Evolutionary conservation across 2,329 filamentous ascomycete species (phyloP).

Genomic region (Cryoendolithus antarcticus): DNA sequence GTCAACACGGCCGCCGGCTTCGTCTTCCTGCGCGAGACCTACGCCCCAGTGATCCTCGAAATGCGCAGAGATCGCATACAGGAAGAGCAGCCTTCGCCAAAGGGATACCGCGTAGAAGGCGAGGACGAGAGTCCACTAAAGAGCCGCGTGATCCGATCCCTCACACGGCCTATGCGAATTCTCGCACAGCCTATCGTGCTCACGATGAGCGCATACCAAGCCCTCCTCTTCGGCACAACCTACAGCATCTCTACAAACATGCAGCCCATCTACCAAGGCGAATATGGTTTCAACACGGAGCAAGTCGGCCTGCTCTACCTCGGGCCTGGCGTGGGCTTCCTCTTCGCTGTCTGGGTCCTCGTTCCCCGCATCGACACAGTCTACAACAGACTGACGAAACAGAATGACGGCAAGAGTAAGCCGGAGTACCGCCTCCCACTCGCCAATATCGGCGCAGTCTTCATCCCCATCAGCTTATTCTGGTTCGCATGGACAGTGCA

Average conservation of each 20-base stretch:
- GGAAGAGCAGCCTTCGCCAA: conserved; percentile 20
- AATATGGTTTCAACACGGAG: conserved; percentile 34
- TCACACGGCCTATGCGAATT: conserved; percentile 31
- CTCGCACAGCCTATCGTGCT: conserved; percentile 35
- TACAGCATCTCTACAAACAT: conserved; percentile 38
- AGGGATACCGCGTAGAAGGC: conserved; percentile 30
- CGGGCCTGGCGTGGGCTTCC: conserved; percentile 32
- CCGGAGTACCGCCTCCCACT: conserved; percentile 35
- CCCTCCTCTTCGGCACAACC: conserved; percentile 35
- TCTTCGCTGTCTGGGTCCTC: conserved; percentile 33
- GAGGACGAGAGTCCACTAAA: conserved; percentile 28
- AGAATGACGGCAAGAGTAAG: conserved; percentile 27
- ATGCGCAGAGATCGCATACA: conserved; percentile 22
- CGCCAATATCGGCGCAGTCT: conserved; percentile 32
- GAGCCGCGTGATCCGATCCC: conserved; percentile 25
- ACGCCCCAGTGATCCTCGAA: conserved; percentile 29
- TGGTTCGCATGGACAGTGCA: conserved; percentile 34
- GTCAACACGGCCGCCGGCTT: conserved; percentile 31
- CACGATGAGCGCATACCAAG: conserved; percentile 35
- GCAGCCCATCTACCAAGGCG: conserved; percentile 32
- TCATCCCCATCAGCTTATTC: conserved; percentile 33
- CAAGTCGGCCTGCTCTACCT: conserved; percentile 35
- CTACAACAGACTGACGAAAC: conserved; percentile 32
- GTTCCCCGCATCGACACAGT: conserved; percentile 36
- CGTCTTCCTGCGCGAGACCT: conserved; percentile 34